Base-by-base conservation (phyloP, 1,139 yeast genomes). In the Sugiyamaella neomexicana region DNA sequence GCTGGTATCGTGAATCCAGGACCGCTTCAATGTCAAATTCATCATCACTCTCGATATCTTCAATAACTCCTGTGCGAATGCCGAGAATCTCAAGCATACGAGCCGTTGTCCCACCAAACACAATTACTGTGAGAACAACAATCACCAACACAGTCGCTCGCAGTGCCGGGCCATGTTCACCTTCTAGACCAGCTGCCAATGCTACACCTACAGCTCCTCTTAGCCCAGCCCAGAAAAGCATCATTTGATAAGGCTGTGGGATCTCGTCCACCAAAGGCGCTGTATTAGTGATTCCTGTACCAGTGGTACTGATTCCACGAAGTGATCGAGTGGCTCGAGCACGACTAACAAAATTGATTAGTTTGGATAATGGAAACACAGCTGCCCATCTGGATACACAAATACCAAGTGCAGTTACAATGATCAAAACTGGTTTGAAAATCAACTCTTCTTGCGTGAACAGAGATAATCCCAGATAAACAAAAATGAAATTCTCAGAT, bases 181-280 rank as follows among this genome's bases (percentile, higher is more conserved):
- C 99, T 71, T 89, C 96, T 49, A 95, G 75, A 1, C 99, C 99
- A 83, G 95, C 91, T 0, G 99, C 99, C 65, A 95, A 79, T 0
- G 99, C 99, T 2, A 95, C 99, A 61, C 99, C 99, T 36, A 95
- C 99, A 0, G 99, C 99, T 57, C 99, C 99, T 67, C 99, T 79
- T 57, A 95, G 77, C 5, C 99, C 99, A 1, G 99, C 99, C 99
- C 99, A 95, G 71, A 95, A 95, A 47, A 95, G 89, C 99, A 95
- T 93, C 89, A 91, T 89, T 72, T 95, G 99, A 70, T 95, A 95
- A 57, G 88, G 89, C 64, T 89, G 95, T 20, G 96, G 93, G 57
- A 95, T 90, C 72, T 91, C 98, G 64, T 91, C 97, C 1, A 88
- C 86, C n/a, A 77, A 72, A 5, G 80, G 68, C 38, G 77, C 70